Evolutionary conservation across 257 asterid species (phyloP), one percentile per base, ranked within the genome.

Genomic region (Capsicum rhomboideum): DNA sequence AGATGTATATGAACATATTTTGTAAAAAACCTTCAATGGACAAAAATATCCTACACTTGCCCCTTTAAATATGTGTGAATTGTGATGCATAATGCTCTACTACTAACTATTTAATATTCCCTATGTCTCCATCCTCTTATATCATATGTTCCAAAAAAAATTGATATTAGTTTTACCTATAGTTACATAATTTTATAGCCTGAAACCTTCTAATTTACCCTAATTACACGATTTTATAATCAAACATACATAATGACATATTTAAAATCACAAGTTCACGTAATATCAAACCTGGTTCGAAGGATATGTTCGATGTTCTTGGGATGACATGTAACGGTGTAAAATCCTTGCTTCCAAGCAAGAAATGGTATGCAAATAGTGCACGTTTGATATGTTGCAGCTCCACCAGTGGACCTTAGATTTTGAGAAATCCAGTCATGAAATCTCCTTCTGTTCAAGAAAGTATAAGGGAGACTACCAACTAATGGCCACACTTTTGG

Each of bases 341-440:
- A 92, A 82, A 93, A 92, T 1, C 98, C 97, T 79, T 93, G 97
- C 52, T 68, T 88, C 6, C 89, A 82, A 0, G 98, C 97, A 2
- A 94, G 82, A 80, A 88, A 92, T 0, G 98, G 98, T 78, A 94
- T 66, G 68, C 92, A 92, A 9, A 93, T 89, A 26, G 97, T 94
- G 88, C 84, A 83, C 0, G 98, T 94, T 79, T 94, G 98, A 83
- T 94, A 94, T 1, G 98, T 94, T 40, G 94, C 95, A 1, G 93
- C 85, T 2, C 37, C 69, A 10, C 97, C 97, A 0, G 92, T 86
- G 0, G 92, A 50, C n/a, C 83, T 89, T 84, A 93, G 96, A 89
- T 92, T 93, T 9, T 89, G 89, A 50, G 97, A 89, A 9, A 94
- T 88, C 98, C 98, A 94, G 34, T 94, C 98, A 29, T 94, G 97